Percentiles rank a stretch among this genome's conserved stretches.
Conservation (phyloP, 176 grass and related monocot genomes). For the Oryza punctata region DNA sequence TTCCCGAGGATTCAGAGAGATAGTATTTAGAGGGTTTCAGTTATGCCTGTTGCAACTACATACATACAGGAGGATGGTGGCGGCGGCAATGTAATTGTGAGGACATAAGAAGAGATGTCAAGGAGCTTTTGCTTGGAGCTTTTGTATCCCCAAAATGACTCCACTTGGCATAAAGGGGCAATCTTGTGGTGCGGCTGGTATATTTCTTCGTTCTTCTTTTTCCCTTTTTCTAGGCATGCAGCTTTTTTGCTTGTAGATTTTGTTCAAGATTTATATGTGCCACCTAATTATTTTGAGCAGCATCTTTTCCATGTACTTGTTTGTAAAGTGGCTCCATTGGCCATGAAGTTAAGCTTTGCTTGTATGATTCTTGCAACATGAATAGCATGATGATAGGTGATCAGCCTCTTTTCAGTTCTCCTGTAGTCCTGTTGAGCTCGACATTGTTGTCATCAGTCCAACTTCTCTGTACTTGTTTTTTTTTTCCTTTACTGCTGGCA, state of each 20-base stretch:
- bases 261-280: conserved; percentile 56
- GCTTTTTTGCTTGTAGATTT: conserved; percentile 65
- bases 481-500: conserved; percentile 33
- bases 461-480: background rate
- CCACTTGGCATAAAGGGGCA: conserved; percentile 40
- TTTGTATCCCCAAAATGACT: conserved; percentile 42
- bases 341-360: conserved; percentile 40
- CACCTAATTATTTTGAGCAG: conserved; percentile 48
- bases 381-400: conserved; percentile 56
- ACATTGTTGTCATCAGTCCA: conserved; percentile 20
- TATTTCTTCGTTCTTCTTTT: conserved; percentile 87
- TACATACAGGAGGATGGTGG: conserved; percentile 40
- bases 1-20: conserved; percentile 64
- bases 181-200: conserved; percentile 47
- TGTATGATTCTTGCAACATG: conserved; percentile 63
- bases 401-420: conserved; percentile 30
- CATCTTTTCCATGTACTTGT: conserved; percentile 50
- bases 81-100: conserved; percentile 37
- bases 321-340: conserved; percentile 58
- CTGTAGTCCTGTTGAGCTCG: conserved; percentile 19
- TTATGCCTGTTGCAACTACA: conserved; percentile 47
- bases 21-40: conserved; percentile 50
- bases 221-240: conserved; percentile 38
- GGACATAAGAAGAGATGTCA: conserved; percentile 49
- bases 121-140: conserved; percentile 46